Percentiles rank a stretch among this genome's conserved stretches.
Evolutionary conservation across 192 early-diverging fungal species (phyloP).

Genomic region (Coemansia sp.): DNA sequence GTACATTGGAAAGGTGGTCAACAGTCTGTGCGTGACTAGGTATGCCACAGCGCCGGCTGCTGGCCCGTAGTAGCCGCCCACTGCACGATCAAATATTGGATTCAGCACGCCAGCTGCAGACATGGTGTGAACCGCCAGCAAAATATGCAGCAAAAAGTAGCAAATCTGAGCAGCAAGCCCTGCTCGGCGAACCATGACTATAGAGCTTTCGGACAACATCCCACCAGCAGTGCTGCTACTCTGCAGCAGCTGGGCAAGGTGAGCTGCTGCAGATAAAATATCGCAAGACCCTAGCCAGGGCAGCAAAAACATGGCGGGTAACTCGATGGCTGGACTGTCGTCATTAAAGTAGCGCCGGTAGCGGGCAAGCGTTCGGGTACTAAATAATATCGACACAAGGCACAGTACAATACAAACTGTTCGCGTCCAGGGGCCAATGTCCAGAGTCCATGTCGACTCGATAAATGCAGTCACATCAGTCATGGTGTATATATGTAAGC

Average conservation of each 20-base stretch:
- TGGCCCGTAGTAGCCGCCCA: constrained; percentile 33
- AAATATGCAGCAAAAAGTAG: constrained; percentile 14
- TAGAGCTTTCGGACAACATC: neutral
- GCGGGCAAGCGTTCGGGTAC: constrained; percentile 1
- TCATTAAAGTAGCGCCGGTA: constrained; percentile 27
- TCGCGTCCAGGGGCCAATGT: constrained; percentile 10
- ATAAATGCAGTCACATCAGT: neutral
- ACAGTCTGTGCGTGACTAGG: constrained; percentile 9
- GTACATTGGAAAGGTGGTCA: constrained; percentile 3
- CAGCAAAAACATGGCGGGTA: constrained; percentile 31
- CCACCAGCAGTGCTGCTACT: neutral
- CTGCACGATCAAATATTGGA: constrained; percentile 8
- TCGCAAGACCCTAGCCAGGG: constrained; percentile 35
- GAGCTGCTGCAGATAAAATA: neutral
- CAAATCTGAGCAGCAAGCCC: constrained; percentile 27
- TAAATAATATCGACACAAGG: constrained; percentile 15
- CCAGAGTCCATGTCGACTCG: neutral
- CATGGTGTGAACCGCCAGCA: constrained; percentile 26
- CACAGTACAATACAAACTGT: constrained; percentile 6
- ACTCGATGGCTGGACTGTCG: constrained; percentile 16
- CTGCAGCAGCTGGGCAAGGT: neutral
- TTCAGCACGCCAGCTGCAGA: constrained; percentile 13
- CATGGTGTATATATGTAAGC: neutral
- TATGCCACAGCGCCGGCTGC: constrained; percentile 17
- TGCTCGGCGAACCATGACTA: constrained; percentile 10